phyloP scores from a whole-genome alignment of 768 basidiomycete genomes.

The Postia placenta region DNA sequence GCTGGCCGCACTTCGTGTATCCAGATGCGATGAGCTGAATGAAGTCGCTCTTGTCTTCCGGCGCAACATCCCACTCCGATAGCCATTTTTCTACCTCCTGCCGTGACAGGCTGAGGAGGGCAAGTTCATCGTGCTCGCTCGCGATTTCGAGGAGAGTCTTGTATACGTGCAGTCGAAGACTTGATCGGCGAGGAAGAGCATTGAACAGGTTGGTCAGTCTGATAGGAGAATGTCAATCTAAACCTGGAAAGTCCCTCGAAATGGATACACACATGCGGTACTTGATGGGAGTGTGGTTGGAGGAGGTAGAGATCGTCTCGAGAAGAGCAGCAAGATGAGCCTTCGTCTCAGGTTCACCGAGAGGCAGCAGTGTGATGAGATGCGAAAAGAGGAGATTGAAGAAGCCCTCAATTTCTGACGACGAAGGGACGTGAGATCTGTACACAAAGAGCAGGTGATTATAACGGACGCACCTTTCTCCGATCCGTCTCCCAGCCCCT shows the following conservation, averaged over 20 bases:
- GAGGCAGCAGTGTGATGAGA: constrained; percentile 52
- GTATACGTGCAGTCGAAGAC: constrained; percentile 59
- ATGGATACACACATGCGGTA: constrained; percentile 67
- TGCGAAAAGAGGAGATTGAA: constrained; percentile 81
- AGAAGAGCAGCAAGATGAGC: constrained; percentile 45
- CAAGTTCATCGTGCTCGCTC: constrained; percentile 52
- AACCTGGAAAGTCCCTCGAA: neutral
- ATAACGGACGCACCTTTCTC: constrained; percentile 56
- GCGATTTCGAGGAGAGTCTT: constrained; percentile 56
- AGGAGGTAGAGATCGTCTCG: constrained; percentile 47
- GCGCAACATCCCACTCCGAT: constrained; percentile 63
- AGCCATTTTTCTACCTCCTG: constrained; percentile 71
- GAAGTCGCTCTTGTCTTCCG: constrained; percentile 59
- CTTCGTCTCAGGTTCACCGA: constrained; percentile 50
- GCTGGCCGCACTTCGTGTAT: constrained; percentile 48
- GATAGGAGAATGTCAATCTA: constrained; percentile 5
- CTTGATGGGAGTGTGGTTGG: constrained; percentile 52
- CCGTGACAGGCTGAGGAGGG: constrained; percentile 52
- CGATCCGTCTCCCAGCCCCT: constrained; percentile 66
- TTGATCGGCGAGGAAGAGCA: constrained; percentile 57
- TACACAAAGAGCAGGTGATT: neutral
- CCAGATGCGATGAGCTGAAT: constrained; percentile 57
- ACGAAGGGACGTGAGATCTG: neutral
- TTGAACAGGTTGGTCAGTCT: constrained; percentile 85
- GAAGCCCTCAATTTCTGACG: constrained; percentile 76